phyloP scores from a whole-genome alignment of 257 asterid genomes.

The Solanum clarkiae region DNA sequence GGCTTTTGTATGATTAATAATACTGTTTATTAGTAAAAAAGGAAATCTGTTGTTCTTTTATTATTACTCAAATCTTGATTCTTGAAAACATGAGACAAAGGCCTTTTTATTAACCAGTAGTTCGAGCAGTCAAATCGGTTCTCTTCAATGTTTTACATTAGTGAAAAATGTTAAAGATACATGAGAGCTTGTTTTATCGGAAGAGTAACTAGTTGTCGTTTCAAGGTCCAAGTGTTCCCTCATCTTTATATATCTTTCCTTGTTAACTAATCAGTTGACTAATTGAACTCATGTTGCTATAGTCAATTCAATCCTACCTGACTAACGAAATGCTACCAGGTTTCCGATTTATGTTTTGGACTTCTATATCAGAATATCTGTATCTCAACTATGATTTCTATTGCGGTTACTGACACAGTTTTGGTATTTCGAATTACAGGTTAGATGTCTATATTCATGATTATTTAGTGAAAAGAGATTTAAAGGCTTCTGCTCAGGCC shows the following conservation, averaged over 20 bases:
- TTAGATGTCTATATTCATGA: conserved; percentile 93
- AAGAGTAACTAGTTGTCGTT: neutral
- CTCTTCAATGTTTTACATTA: neutral
- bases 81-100: neutral
- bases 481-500: conserved; percentile 94
- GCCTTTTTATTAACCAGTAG: neutral
- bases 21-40: neutral
- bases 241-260: neutral
- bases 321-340: neutral
- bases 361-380: neutral
- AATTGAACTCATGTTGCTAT: neutral
- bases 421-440: conserved; percentile 30
- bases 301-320: neutral
- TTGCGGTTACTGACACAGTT: neutral
- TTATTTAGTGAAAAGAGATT: conserved; percentile 90
- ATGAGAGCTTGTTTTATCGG: neutral
- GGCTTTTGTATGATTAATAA: neutral
- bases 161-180: neutral
- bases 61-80: neutral
- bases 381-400: neutral
- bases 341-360: neutral
- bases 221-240: neutral
- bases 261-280: neutral
- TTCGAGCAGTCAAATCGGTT: neutral
- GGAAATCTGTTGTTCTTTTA: neutral